Evolutionary conservation across 768 basidiomycete genomes (phyloP).

Genomic region (Pulveroboletus sp.): DNA sequence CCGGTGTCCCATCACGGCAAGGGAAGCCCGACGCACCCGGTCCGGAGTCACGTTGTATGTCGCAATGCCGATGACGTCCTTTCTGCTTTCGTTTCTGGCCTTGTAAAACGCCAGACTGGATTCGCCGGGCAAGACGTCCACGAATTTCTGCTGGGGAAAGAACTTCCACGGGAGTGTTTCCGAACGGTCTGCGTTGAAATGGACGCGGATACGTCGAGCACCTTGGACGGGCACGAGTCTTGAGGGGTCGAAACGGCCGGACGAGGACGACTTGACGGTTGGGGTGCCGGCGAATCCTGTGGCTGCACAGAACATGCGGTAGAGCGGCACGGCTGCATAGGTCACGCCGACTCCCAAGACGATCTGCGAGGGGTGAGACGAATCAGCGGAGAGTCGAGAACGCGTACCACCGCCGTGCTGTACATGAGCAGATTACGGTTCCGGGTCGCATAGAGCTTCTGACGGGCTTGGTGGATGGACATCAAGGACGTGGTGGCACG

Average conservation of each 20-base stretch:
- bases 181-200: conserved; percentile 91
- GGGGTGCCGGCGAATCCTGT: conserved; percentile 97
- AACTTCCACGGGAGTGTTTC: conserved; percentile 93
- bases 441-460: conserved; percentile 46
- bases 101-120: conserved; percentile 95
- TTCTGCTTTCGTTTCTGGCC: conserved; percentile 77
- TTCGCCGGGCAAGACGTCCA: conserved; percentile 91
- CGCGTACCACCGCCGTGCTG: conserved; percentile 71
- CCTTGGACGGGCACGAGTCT: conserved; percentile 72
- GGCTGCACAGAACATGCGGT: conserved; percentile 96
- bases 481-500: conserved; percentile 12
- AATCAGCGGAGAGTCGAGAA: neutral
- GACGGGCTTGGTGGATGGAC: conserved; percentile 29
- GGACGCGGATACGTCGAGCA: conserved; percentile 80
- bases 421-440: conserved; percentile 84
- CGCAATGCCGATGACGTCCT: conserved; percentile 96
- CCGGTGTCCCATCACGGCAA: neutral
- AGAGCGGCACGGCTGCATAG: conserved; percentile 97
- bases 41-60: conserved; percentile 99
- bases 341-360: conserved; percentile 76
- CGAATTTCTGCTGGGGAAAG: conserved; percentile 83
- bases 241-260: conserved; percentile 75
- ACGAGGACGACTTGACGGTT: conserved; percentile 61
- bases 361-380: conserved; percentile 45
- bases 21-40: conserved; percentile 52